phyloP scores from a whole-genome alignment of 768 basidiomycete species.

The Fomitopsis pulvina region DNA sequence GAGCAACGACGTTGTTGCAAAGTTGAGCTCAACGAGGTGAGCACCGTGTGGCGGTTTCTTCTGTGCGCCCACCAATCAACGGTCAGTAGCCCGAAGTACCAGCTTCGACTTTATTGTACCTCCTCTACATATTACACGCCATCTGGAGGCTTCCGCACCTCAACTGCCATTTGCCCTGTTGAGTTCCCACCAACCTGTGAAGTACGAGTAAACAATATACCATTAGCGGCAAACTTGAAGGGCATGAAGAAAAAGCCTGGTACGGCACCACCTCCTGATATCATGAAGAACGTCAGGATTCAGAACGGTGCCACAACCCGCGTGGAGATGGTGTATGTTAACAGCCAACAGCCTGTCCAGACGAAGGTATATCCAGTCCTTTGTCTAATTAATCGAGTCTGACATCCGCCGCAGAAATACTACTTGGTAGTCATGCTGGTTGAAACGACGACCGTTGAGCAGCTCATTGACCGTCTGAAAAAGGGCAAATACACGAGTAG shows the following conservation, averaged over 20 bases:
- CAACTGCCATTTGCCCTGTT: constrained; percentile 56
- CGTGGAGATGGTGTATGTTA: constrained; percentile 86
- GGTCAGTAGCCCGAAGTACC: constrained; percentile 52
- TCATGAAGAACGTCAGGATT: constrained; percentile 36
- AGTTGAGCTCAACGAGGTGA: constrained; percentile 53
- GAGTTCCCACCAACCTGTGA: constrained; percentile 93
- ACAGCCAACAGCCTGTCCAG: constrained; percentile 72
- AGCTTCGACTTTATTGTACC: constrained; percentile 85
- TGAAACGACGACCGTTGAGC: constrained; percentile 63
- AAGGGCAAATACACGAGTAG: constrained; percentile 58
- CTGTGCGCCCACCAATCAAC: background rate
- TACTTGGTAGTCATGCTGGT: constrained; percentile 83
- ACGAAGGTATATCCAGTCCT: constrained; percentile 48
- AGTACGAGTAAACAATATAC: constrained; percentile 73
- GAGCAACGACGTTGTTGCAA: constrained; percentile 53
- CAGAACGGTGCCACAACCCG: constrained; percentile 49
- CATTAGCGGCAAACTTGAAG: constrained; percentile 71
- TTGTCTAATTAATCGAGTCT: background rate
- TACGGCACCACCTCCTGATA: constrained; percentile 85
- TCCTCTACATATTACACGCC: constrained; percentile 67
- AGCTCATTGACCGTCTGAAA: constrained; percentile 64
- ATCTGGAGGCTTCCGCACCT: constrained; percentile 40
- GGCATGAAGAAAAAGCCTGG: constrained; percentile 95
- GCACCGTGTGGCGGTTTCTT: background rate
- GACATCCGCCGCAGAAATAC: constrained; percentile 67